Conservation (phyloP, 2,329 filamentous ascomycete genomes). For the Aspergillus sp. region DNA sequence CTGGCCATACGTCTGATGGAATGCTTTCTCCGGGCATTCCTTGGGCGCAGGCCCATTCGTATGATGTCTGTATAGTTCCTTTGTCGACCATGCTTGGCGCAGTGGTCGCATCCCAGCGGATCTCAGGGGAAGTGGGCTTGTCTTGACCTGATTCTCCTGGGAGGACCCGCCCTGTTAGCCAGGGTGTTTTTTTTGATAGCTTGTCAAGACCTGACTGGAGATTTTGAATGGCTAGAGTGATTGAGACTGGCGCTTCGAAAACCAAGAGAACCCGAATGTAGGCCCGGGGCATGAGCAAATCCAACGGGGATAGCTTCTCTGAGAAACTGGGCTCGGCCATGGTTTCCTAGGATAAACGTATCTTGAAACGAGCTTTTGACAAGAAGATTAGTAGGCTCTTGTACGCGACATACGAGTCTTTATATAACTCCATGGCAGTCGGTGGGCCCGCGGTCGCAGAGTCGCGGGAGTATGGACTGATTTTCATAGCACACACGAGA, state of each 20-base stretch:
- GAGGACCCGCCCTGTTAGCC: slow-evolving; percentile 1
- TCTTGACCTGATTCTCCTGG: background rate
- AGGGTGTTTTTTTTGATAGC: slow-evolving; percentile 1
- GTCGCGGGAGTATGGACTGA: too few relatives aligned
- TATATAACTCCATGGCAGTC: too few relatives aligned
- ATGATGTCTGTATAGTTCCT: background rate
- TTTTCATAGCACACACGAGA: too few relatives aligned
- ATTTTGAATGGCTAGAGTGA: background rate
- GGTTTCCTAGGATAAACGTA: too few relatives aligned
- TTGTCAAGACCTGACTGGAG: slow-evolving; percentile 1
- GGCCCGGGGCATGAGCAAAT: slow-evolving; percentile 8
- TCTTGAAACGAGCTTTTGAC: too few relatives aligned
- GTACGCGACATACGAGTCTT: too few relatives aligned
- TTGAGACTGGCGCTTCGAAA: background rate
- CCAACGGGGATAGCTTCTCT: slow-evolving; percentile 4
- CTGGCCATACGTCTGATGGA: slow-evolving; percentile 5
- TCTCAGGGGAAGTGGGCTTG: background rate
- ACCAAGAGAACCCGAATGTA: slow-evolving; percentile 11
- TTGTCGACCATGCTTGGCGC: slow-evolving; percentile 3
- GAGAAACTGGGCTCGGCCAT: background rate
- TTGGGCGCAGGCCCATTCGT: background rate
- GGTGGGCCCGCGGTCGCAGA: too few relatives aligned
- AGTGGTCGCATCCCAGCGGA: background rate
- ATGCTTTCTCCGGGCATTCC: slow-evolving; percentile 1
- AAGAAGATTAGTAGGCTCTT: too few relatives aligned